Conservation (phyloP, 768 basidiomycete species). For the Trametopsis cervina region DNA sequence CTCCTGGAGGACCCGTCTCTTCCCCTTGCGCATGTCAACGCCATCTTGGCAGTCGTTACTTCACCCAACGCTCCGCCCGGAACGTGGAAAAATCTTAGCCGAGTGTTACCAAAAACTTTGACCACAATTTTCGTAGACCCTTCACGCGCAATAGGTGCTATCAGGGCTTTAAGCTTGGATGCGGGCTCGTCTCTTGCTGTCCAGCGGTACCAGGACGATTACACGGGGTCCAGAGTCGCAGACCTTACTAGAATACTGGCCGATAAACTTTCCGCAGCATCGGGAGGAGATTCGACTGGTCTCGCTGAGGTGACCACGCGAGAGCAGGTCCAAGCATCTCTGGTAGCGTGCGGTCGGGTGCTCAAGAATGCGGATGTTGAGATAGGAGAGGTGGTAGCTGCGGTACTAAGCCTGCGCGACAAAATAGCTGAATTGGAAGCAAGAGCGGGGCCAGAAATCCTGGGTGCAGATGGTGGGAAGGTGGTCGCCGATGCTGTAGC, state of each 20-base stretch:
- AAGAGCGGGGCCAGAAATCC: conserved; percentile 15
- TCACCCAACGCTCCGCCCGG: conserved; percentile 16
- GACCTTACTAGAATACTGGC: conserved; percentile 36
- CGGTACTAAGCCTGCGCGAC: conserved; percentile 12
- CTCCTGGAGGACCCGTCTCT: conserved; percentile 21
- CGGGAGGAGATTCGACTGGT: not conserved
- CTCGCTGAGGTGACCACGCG: conserved; percentile 17
- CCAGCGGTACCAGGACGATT: conserved; percentile 60
- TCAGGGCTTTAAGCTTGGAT: conserved; percentile 39
- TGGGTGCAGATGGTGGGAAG: conserved; percentile 13
- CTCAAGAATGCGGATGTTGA: conserved; percentile 15
- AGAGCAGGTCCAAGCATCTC: conserved; percentile 15
- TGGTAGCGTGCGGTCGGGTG: conserved; percentile 10
- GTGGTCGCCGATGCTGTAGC: conserved; percentile 24
- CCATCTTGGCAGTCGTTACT: conserved; percentile 23
- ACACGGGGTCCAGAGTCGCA: conserved; percentile 52
- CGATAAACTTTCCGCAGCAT: conserved; percentile 13
- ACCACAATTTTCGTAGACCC: conserved; percentile 49
- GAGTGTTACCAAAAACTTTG: conserved; percentile 11
- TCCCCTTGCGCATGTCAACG: conserved; percentile 22
- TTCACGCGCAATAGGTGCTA: conserved; percentile 46
- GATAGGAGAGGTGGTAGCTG: conserved; percentile 10
- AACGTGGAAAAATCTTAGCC: not conserved
- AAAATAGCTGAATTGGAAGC: conserved; percentile 20
- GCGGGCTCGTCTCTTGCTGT: conserved; percentile 42